Percentiles rank a stretch among this genome's conserved stretches.
Conservation (phyloP, 2,329 filamentous ascomycete species). For the Cercospora sp. region DNA sequence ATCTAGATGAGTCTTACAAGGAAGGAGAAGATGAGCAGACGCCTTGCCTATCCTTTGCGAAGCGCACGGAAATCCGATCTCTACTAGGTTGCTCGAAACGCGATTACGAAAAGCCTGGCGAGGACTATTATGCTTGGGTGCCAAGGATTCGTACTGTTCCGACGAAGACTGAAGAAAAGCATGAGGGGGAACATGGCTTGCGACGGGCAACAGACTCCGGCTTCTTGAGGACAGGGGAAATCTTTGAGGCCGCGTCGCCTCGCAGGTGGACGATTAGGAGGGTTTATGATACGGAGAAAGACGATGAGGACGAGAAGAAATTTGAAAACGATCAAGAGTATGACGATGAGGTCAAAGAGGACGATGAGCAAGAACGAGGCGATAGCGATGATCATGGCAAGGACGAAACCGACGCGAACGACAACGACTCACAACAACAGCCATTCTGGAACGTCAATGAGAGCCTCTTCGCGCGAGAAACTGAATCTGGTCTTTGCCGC, state of each 20-base stretch:
- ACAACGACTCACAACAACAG: not conserved
- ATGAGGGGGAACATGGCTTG: not conserved
- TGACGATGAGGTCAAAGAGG: not conserved
- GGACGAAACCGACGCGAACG: not conserved
- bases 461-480: not conserved
- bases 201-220: not conserved
- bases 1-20: not conserved
- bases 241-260: not conserved
- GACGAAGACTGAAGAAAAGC: not conserved
- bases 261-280: not conserved
- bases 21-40: not conserved
- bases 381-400: not conserved
- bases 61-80: not conserved
- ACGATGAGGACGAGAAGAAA: not conserved
- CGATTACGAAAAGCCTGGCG: not conserved
- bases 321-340: not conserved
- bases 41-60: not conserved
- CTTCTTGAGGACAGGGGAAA: not conserved
- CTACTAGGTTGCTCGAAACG: not conserved
- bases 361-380: not conserved
- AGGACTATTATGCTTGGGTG: not conserved
- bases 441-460: slow-evolving; percentile 6
- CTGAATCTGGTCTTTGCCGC: not conserved
- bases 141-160: not conserved
- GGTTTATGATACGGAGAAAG: not conserved